These are phyloP conservation scores for Phaeoacremonium minimum DNA, from an alignment of 2,329 filamentous ascomycete genomes.

Conservation along the genomic window DNA sequence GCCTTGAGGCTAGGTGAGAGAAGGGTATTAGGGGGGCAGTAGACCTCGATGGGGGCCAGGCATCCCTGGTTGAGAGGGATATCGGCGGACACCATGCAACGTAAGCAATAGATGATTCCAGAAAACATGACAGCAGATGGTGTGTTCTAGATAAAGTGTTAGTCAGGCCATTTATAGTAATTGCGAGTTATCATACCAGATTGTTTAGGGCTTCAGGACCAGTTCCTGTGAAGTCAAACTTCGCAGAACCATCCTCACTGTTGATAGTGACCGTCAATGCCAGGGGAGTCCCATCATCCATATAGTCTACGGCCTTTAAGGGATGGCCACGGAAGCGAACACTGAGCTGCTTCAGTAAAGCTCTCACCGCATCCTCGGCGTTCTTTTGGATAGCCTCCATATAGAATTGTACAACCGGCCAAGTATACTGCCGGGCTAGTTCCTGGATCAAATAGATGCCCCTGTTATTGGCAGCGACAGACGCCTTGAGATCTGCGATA, in stretches of 20 bases:
- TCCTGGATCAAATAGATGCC: constrained; percentile 65
- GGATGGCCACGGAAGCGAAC: constrained; percentile 60
- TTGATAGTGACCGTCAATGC: constrained; percentile 64
- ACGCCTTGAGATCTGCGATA: constrained; percentile 68
- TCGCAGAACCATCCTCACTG: constrained; percentile 62
- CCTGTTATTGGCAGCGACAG: constrained; percentile 70
- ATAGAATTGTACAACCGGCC: constrained; percentile 65
- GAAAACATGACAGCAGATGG: constrained; percentile 3
- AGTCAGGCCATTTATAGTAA: constrained; percentile 51
- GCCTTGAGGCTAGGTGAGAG: constrained; percentile 67
- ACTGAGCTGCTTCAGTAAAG: constrained; percentile 60
- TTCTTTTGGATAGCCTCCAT: constrained; percentile 70
- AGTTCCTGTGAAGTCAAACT: constrained; percentile 68
- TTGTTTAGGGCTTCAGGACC: constrained; percentile 67
- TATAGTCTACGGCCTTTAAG: constrained; percentile 64
- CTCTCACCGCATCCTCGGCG: constrained; percentile 61
- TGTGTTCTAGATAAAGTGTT: constrained; percentile 14
- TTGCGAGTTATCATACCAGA: constrained; percentile 16
- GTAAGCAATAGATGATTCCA: constrained; percentile 75
- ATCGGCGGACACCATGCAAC: constrained; percentile 69
- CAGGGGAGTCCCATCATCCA: constrained; percentile 71
- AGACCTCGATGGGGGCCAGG: constrained; percentile 65
- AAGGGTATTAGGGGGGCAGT: constrained; percentile 64
- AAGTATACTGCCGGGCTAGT: constrained; percentile 65
- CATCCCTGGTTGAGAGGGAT: constrained; percentile 80